phyloP scores from a whole-genome alignment of 169 alveolate genomes.

The Eimeria praecox region DNA sequence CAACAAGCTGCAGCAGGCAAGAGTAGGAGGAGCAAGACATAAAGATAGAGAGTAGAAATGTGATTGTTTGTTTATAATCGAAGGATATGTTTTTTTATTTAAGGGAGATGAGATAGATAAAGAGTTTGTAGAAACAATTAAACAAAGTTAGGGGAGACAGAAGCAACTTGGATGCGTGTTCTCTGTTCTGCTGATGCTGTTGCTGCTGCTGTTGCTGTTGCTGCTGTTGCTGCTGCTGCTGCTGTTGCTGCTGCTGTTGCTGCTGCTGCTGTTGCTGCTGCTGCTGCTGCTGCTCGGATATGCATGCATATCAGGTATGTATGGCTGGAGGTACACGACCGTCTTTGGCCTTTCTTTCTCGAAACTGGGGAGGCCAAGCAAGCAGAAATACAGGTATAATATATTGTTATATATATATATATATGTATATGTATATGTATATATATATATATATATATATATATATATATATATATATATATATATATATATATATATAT shows the following conservation, averaged over 20 bases:
- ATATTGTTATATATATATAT: no score
- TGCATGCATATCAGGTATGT: slow-evolving; percentile 42
- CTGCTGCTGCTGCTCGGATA: background rate
- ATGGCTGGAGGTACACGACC: slow-evolving; percentile 56
- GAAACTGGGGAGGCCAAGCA: slow-evolving; percentile 25
- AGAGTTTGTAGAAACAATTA: no score
- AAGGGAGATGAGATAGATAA: no score
- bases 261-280: slow-evolving; percentile 35
- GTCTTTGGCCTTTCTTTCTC: slow-evolving; percentile 42
- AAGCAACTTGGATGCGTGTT: no score
- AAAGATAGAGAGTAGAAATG: background rate
- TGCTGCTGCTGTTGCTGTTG: no score
- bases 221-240: no score
- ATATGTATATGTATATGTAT: background rate
- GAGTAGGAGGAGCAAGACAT: no score
- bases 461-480: no score
- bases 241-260: background rate
- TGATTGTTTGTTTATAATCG: background rate
- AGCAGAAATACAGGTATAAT: background rate
- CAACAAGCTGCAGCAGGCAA: background rate
- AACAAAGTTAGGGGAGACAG: background rate
- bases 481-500: no score
- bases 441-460: no score
- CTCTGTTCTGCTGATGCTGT: no score
- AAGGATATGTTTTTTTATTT: no score